Percentiles rank a stretch among this genome's conserved stretches.
Conservation (phyloP, 352 stramenopile genomes). For the Globisporangium spinosum region DNA sequence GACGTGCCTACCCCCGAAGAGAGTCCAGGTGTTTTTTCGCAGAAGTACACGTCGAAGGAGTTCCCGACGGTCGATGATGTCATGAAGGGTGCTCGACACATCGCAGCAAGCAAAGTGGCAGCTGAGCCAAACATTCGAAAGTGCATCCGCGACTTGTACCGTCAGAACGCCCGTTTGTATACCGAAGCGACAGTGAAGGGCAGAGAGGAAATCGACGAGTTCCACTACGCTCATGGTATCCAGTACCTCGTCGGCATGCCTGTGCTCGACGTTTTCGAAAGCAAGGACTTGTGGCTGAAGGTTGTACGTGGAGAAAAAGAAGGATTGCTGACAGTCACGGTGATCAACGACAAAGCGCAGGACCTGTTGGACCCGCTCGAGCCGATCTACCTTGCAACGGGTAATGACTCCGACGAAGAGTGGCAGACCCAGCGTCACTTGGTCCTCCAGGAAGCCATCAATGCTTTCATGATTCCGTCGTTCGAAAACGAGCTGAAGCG, state of each 20-base stretch:
- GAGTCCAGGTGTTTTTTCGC: conserved; percentile 56
- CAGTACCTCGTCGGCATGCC: conserved; percentile 86
- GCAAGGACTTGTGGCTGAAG: conserved; percentile 74
- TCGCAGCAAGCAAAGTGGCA: conserved; percentile 81
- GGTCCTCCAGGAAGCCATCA: conserved; percentile 82
- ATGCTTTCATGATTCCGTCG: conserved; percentile 76
- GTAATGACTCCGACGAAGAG: conserved; percentile 64
- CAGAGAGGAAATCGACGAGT: conserved; percentile 86
- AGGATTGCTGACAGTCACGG: conserved; percentile 66
- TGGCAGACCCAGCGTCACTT: conserved; percentile 84
- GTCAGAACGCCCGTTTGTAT: conserved; percentile 66
- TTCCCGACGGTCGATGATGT: conserved; percentile 84
- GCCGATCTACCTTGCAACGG: conserved; percentile 55
- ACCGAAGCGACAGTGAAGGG: conserved; percentile 80
- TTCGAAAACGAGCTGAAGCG: conserved; percentile 86
- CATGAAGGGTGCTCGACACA: conserved; percentile 86
- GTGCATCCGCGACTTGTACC: conserved; percentile 80
- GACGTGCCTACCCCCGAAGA: conserved; percentile 76
- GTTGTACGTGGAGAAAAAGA: conserved; percentile 82
- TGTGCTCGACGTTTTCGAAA: conserved; percentile 73
- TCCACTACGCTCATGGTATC: conserved; percentile 83
- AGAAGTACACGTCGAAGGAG: conserved; percentile 81
- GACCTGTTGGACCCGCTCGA: conserved; percentile 83
- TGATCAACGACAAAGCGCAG: conserved; percentile 80
- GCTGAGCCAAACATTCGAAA: conserved; percentile 84